phyloP scores from a whole-genome alignment of 148 eudicot species.

The Vaccinium vitisidaea region DNA sequence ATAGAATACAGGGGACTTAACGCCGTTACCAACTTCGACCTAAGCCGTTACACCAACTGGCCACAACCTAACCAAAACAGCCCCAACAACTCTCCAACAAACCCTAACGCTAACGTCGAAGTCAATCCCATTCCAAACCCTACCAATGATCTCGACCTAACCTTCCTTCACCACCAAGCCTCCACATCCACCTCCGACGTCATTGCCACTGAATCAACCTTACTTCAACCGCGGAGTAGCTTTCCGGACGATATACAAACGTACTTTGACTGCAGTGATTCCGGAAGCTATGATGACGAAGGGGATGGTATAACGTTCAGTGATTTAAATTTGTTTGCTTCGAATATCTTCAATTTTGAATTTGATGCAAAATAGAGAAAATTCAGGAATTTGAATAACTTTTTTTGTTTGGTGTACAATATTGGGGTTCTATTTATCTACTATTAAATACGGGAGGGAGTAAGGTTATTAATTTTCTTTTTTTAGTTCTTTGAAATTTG shows the following conservation, averaged over 20 bases:
- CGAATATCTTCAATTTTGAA: conserved; percentile 39
- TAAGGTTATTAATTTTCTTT: neutral
- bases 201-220: neutral
- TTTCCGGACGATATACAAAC: conserved; percentile 61
- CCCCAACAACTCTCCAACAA: conserved; percentile 21
- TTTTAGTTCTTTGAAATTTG: neutral
- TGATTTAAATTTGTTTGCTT: conserved; percentile 29
- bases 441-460: neutral
- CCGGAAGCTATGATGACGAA: conserved; percentile 24
- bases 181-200: conserved; percentile 9
- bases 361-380: conserved; percentile 21
- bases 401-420: neutral
- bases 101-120: conserved; percentile 14
- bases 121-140: conserved; percentile 12
- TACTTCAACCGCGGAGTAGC: conserved; percentile 31
- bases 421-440: neutral
- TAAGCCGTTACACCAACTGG: conserved; percentile 62
- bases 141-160: conserved; percentile 23
- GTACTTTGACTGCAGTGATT: conserved; percentile 40
- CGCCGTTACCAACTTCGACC: conserved; percentile 88
- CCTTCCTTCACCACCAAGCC: conserved; percentile 22
- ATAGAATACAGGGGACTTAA: conserved; percentile 71
- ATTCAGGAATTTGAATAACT: neutral
- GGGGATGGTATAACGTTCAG: conserved; percentile 43
- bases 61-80: conserved; percentile 29